Base-by-base conservation (phyloP, 805 yeast genomes). In the Metschnikowia shivogae region DNA sequence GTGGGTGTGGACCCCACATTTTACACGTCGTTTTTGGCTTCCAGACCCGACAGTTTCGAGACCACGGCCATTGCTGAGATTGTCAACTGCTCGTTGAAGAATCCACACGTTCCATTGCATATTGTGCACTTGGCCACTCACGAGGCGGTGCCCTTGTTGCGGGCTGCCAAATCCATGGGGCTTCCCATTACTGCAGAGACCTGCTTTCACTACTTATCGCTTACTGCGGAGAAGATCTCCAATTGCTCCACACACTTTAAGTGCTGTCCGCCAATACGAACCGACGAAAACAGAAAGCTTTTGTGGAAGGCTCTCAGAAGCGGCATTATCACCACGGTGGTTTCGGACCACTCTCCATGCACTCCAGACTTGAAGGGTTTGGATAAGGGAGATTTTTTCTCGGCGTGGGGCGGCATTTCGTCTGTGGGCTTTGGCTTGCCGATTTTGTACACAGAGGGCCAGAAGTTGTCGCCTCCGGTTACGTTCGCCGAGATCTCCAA, bases 351-450 rank as follows among this genome's bases (percentile, higher is more conserved):
- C 65, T 87, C 96, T 4, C 98, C 97, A 2, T 90, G 98, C 66
- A 88, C 96, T 0, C 96, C 97, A 0, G 88, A 88, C 48, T 72
- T 90, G 58, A 90, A 90, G 64, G 86, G 87, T 19, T 71, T 89
- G 42, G 84, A 80, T 9, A 73, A 79, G 48, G 97, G 97, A 34
- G 96, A 90, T 61, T 90, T 90, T 62, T 80, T 90, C 55, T 77
- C 82, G 30, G 95, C 97, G 2, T 90, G 98, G 98, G 98, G 97
- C 30, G 98, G 98, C 8, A 89, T 90, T 34, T 76, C 96, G 1
- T 86, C 96, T 1, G 95, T 90, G 28, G 98, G 98, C 0, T 78
- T 92, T 34, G 97, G 97, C 0, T 72, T 90, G 38, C 86, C 95
- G 0, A 76, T 89, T 33, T 64, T 90, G 42, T 84, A 80, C 74